Base-by-base conservation (phyloP, 768 basidiomycete genomes). In the Podaxis rugospora region DNA sequence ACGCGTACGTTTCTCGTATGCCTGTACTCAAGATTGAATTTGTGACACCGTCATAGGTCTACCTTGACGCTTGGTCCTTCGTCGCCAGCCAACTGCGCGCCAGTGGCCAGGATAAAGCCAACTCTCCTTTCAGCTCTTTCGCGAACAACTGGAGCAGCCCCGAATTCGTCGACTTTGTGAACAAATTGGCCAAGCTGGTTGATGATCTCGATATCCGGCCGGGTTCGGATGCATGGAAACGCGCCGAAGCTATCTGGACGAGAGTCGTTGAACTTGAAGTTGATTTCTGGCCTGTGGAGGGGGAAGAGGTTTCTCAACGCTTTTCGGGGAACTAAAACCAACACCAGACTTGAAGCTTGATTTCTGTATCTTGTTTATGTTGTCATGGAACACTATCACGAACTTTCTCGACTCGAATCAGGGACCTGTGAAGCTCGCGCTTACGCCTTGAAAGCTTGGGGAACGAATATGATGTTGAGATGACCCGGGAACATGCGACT, bases 41-140 rank as follows among this genome's bases (percentile, higher is more conserved):
- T 18, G 13, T 14, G 6, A 55, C 5, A 44, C 9, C 42, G 21
- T 9, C 9, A 42, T 51, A 91, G 90, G 77, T 87, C 25, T 90
- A 91, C 67, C 74, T 89, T 27, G 83, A 86, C 54, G 83, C 88
- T 2, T 91, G 90, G 90, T 76, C 77, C 1, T 72, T 74, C 56
- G 84, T 87, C 39, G n/a, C 62, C 63, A 68, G 72, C 40, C 52
- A 62, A 0, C 14, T 39, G 18, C 7, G 62, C 62, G 4, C 61
- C 28, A 4, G 32, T 39, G 21, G 13, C 18, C 11, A 53, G 13
- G 59, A 55, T 56, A 35, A 51, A 44, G 66, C 57, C 18, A 63
- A 2, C 16, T 62, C 67, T 35, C 80, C 80, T 1, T 67, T 87
- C 28, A 62, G 65, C 5, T 71, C 77, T n/a, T 79, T 92, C 37